Base-by-base conservation (phyloP, 208 protist genomes). In the Leishmania braziliensis region DNA sequence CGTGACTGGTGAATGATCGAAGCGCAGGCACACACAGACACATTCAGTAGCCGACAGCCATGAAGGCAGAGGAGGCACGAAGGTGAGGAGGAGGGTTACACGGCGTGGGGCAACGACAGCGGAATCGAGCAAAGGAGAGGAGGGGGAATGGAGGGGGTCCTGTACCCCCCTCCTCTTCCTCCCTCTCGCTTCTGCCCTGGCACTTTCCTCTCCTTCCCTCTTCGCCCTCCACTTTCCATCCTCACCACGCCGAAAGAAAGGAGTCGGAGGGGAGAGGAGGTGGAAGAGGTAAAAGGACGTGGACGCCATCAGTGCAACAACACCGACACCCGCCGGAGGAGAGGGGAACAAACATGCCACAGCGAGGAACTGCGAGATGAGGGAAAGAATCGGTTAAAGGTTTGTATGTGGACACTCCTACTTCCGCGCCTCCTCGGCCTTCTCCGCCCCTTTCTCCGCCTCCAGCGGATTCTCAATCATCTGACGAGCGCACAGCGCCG, bases 401-500 rank as follows among this genome's bases (percentile, higher is more conserved):
- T 48, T 39, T 29, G 10, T 53, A 2, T 26, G 23, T 6, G 48
- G 18, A 10, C 46, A 36, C 70, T 23, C 73, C 14, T 33, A 39
- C 16, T 68, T 66, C 58, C 4, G 0, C 2, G 60, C 43, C 58
- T 68, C 46, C 16, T 56, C n/a, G 18, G 53, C 53, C 58, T 68
- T 16, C 16, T 56, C n/a, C 2, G 53, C 53, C 26, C 16, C 46
- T 2, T 66, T 48, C 71, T 88, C 74, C 43, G 26, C 58, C 54
- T 75, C 56, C 20, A 86, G 83, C 9, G 81, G 90, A 73, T 87
- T 90, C 43, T 85, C 86, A 29, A 92, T 75, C 14, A 85, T 77
- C 50, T 90, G 82, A 26, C 86, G 84, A n/a, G 68, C 75, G 63
- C 90, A 93, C 72, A 97, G 63, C 20, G 89, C 91, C 29, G 86